A percentile compares a stretch with the other conserved stretches of the same genome.
These are phyloP conservation scores for Syzygium grande DNA, from an alignment of 345 rosid species.

Conservation along the genomic window DNA sequence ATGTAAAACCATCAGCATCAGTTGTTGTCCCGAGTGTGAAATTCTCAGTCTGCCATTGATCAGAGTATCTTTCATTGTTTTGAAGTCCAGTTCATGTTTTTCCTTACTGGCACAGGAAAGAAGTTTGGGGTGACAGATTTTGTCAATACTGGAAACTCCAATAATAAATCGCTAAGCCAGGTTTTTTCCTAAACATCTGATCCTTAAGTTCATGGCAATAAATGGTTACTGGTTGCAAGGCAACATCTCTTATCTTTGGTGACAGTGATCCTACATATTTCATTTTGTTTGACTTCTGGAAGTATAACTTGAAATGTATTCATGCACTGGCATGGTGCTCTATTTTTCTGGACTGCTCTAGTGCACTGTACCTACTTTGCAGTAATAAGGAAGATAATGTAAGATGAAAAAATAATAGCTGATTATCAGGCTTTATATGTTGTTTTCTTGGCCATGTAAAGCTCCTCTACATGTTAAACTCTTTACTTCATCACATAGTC, in stretches of 20 bases:
- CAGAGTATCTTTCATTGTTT: neutral
- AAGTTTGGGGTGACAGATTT: constrained; percentile 77
- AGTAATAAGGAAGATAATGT: neutral
- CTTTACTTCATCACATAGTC: neutral
- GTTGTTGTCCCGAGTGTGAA: neutral
- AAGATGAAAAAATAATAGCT: neutral
- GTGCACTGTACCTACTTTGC: neutral
- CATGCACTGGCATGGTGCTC: neutral
- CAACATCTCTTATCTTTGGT: neutral
- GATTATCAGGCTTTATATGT: neutral
- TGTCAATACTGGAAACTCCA: constrained; percentile 37
- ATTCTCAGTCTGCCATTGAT: neutral
- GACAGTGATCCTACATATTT: neutral
- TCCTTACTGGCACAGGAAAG: constrained; percentile 27
- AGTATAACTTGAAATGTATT: neutral
- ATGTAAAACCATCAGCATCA: neutral
- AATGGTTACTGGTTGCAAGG: neutral
- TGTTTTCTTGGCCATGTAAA: neutral
- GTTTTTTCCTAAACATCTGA: constrained; percentile 13
- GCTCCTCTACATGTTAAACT: neutral
- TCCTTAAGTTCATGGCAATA: neutral
- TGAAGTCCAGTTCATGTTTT: neutral
- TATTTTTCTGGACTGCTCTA: neutral
- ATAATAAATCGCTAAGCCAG: constrained; percentile 51
- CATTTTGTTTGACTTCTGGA: neutral